Percentiles rank a stretch among this genome's conserved stretches.
These are phyloP conservation scores for Fusarium sp. DNA, from an alignment of 2,329 filamentous ascomycete species.

Conservation along the genomic window DNA sequence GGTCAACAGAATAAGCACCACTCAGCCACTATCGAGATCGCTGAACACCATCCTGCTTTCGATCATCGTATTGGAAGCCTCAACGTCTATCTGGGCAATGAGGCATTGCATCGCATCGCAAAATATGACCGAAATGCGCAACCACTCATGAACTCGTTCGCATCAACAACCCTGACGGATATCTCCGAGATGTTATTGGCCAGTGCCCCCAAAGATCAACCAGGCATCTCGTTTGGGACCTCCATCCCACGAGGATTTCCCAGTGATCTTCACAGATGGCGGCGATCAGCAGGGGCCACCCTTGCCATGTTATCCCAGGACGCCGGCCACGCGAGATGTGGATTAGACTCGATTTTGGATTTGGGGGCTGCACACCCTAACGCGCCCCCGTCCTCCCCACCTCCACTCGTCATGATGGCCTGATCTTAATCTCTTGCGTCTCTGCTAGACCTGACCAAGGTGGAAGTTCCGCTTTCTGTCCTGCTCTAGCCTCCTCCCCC, in stretches of 20 bases:
- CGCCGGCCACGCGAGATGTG: conserved; percentile 49
- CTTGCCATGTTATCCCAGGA: conserved; percentile 37
- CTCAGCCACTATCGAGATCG: conserved; percentile 23
- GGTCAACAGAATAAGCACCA: background rate
- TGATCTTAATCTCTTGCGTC: conserved; percentile 47
- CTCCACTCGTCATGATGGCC: conserved; percentile 45
- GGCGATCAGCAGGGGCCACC: conserved; percentile 47
- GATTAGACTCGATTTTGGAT: conserved; percentile 47
- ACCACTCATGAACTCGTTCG: conserved; percentile 21
- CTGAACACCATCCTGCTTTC: background rate
- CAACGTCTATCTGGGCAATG: background rate
- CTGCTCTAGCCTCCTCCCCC: conserved; percentile 20
- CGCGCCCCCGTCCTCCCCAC: conserved; percentile 16
- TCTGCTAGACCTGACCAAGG: conserved; percentile 29
- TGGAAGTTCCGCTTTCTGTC: conserved; percentile 35
- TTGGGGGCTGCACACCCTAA: conserved; percentile 15
- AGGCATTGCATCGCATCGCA: conserved; percentile 10
- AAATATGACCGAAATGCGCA: conserved; percentile 11
- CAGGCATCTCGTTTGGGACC: conserved; percentile 33
- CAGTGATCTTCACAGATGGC: conserved; percentile 47
- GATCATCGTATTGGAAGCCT: conserved; percentile 2
- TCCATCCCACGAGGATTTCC: conserved; percentile 44
- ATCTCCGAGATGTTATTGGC: conserved; percentile 34
- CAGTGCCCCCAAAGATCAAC: conserved; percentile 32
- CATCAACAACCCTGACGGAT: conserved; percentile 40